Evolutionary conservation across 768 basidiomycete genomes (phyloP).

Genomic region (Rhodotorula graminis): DNA sequence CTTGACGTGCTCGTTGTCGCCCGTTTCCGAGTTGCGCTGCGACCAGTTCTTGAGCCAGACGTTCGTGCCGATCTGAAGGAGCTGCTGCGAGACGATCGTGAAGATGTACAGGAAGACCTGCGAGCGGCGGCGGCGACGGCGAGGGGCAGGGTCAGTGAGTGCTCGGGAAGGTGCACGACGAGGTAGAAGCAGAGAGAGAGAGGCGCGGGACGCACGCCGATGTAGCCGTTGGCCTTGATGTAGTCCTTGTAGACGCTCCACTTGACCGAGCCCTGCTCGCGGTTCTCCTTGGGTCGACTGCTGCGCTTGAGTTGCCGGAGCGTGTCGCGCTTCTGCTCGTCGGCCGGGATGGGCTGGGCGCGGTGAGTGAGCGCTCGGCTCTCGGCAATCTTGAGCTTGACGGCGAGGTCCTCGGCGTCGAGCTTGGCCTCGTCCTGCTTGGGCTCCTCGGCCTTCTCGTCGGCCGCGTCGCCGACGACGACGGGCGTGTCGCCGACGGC

Average conservation of each 20-base stretch:
- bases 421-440: slow-evolving; percentile 41
- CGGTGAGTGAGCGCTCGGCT: slow-evolving; percentile 38
- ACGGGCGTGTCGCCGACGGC: slow-evolving; percentile 41
- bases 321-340: slow-evolving; percentile 36
- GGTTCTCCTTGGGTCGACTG: slow-evolving; percentile 41
- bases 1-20: slow-evolving; percentile 34
- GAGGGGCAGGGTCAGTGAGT: not conserved
- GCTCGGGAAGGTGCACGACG: not conserved
- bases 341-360: slow-evolving; percentile 45
- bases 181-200: not conserved
- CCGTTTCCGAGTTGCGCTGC: slow-evolving; percentile 28
- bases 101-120: slow-evolving; percentile 46
- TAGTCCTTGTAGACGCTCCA: slow-evolving; percentile 48
- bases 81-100: slow-evolving; percentile 47
- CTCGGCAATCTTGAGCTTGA: slow-evolving; percentile 39
- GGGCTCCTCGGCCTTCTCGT: slow-evolving; percentile 6
- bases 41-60: slow-evolving; percentile 43
- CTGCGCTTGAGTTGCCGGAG: slow-evolving; percentile 32
- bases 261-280: slow-evolving; percentile 50
- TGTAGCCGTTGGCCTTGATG: slow-evolving; percentile 43
- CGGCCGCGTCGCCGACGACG: not conserved
- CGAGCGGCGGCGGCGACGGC: not conserved
- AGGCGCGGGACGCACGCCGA: slow-evolving; percentile 30
- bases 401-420: slow-evolving; percentile 40
- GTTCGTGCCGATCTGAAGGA: slow-evolving; percentile 43